Conservation (phyloP, 164 flowering plant genomes). For the Tetracentron sinense region DNA sequence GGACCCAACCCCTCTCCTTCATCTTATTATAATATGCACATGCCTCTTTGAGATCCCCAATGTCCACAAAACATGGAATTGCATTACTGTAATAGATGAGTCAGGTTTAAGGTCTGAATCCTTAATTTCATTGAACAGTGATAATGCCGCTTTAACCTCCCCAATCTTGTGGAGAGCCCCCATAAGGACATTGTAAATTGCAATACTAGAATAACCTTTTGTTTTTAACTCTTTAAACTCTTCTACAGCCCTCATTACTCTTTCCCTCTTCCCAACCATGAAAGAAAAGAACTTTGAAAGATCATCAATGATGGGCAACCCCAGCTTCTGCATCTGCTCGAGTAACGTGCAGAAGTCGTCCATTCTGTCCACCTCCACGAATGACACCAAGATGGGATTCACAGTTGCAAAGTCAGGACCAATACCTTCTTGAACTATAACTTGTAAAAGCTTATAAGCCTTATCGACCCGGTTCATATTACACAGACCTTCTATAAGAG, state of each 20-base stretch:
- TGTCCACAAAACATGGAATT: conserved; percentile 61
- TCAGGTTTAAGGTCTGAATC: conserved; percentile 46
- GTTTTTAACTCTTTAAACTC: conserved; percentile 54
- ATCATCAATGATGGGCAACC: conserved; percentile 42
- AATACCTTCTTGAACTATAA: conserved; percentile 61
- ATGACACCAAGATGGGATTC: conserved; percentile 60
- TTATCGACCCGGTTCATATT: conserved; percentile 50
- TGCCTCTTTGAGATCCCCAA: conserved; percentile 59
- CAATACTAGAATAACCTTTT: conserved; percentile 48
- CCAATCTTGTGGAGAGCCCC: conserved; percentile 53
- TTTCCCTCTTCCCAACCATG: conserved; percentile 43
- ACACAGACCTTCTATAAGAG: conserved; percentile 77
- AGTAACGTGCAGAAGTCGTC: conserved; percentile 60
- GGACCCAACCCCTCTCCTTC: conserved; percentile 47
- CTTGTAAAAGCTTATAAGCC: conserved; percentile 67
- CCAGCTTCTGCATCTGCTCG: conserved; percentile 52
- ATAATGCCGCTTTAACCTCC: conserved; percentile 48
- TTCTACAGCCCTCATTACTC: conserved; percentile 40
- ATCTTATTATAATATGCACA: conserved; percentile 61
- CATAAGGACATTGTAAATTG: conserved; percentile 68
- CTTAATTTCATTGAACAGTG: conserved; percentile 57
- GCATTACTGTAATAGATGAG: conserved; percentile 49
- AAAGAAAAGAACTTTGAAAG: conserved; percentile 56
- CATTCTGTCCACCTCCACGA: conserved; percentile 52
- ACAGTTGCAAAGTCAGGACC: conserved; percentile 64